Evolutionary conservation across 768 basidiomycete genomes (phyloP).

Genomic region (Fomitopsis serialis): DNA sequence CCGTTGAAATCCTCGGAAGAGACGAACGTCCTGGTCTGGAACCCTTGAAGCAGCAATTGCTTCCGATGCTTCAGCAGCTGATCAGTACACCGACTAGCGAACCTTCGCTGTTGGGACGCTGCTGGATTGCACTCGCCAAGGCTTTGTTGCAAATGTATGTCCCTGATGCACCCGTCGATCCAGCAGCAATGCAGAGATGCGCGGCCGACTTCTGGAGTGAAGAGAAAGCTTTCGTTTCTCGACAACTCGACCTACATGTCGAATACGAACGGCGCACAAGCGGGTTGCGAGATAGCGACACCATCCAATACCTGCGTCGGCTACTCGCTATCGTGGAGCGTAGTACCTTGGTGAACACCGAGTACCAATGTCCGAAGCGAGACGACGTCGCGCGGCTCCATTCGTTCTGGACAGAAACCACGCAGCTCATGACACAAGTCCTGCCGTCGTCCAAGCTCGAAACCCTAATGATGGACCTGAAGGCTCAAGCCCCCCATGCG

Average conservation of each 20-base stretch:
- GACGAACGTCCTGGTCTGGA: too few relatives aligned
- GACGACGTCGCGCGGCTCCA: constrained; percentile 43
- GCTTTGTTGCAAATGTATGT: constrained; percentile 68
- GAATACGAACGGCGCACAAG: constrained; percentile 49
- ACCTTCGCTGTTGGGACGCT: constrained; percentile 24
- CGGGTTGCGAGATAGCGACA: constrained; percentile 50
- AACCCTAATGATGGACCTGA: constrained; percentile 37
- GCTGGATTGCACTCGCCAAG: constrained; percentile 59
- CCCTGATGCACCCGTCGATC: constrained; percentile 84
- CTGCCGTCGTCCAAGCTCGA: constrained; percentile 43
- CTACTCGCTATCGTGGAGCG: constrained; percentile 26
- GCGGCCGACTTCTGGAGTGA: constrained; percentile 37
- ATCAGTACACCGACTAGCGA: neutral
- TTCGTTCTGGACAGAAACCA: constrained; percentile 71
- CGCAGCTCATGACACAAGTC: constrained; percentile 65
- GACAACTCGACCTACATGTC: constrained; percentile 49
- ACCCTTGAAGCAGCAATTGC: constrained; percentile 7
- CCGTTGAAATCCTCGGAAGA: too few relatives aligned
- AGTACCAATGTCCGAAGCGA: constrained; percentile 17
- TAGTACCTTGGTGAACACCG: constrained; percentile 20
- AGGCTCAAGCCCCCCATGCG: constrained; percentile 32
- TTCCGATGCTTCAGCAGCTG: constrained; percentile 1
- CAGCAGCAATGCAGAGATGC: constrained; percentile 58
- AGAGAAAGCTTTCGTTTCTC: constrained; percentile 34
- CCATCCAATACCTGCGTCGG: constrained; percentile 39